Conservation (phyloP, 306 rosid species). For the Citrullus mucosospermus region DNA sequence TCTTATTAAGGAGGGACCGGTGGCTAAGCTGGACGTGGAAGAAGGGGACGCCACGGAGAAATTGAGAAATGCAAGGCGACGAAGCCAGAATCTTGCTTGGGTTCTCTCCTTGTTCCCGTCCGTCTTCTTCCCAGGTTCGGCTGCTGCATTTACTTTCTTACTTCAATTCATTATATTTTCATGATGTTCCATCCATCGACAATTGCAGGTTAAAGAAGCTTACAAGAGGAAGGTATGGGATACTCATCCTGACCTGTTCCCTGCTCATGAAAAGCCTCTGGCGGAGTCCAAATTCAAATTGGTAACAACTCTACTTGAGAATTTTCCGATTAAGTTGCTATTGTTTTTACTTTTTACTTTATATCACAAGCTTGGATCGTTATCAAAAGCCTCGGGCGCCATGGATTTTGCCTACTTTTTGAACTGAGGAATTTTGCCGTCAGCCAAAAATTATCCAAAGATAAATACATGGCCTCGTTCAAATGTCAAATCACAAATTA, state of each 20-base stretch:
- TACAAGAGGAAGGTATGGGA: slow-evolving; percentile 72
- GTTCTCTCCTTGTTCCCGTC: slow-evolving; percentile 41
- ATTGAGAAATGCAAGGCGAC: slow-evolving; percentile 27
- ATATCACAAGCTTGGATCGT: too few relatives aligned
- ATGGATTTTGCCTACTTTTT: too few relatives aligned
- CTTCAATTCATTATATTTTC: too few relatives aligned
- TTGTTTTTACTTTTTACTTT: too few relatives aligned
- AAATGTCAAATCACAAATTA: too few relatives aligned
- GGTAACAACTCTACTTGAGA: slow-evolving; percentile 9
- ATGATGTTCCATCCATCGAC: too few relatives aligned
- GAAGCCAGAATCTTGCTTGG: slow-evolving; percentile 56
- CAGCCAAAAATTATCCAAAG: too few relatives aligned
- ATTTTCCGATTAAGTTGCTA: too few relatives aligned
- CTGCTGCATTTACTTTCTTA: too few relatives aligned
- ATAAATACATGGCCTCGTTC: too few relatives aligned
- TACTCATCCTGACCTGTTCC: slow-evolving; percentile 71
- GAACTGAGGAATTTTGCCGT: too few relatives aligned
- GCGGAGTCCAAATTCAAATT: slow-evolving; percentile 60
- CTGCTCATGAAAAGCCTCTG: slow-evolving; percentile 36
- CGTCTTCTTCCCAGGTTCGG: slow-evolving; percentile 34
- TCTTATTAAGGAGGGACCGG: background rate
- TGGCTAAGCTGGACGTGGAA: background rate
- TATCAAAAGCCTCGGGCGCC: too few relatives aligned
- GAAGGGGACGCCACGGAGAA: background rate
- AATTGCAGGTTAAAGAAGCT: slow-evolving; percentile 51